Conservation (phyloP, 1,139 yeast species). For the Debaryomyces robertsiae region DNA sequence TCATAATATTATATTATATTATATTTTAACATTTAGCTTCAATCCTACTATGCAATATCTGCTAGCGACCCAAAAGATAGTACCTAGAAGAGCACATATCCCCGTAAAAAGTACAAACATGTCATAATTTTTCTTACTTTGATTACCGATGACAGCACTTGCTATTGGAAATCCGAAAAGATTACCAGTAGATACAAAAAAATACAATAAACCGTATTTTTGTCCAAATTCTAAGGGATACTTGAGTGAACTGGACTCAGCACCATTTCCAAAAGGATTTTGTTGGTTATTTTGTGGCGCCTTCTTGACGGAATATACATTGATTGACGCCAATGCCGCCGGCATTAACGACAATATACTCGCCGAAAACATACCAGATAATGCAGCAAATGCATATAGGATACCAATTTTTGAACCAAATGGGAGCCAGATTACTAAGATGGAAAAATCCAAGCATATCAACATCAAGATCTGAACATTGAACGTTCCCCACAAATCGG, state of each 20-base stretch:
- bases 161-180: conserved; percentile 53
- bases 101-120: conserved; percentile 30
- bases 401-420: conserved; percentile 46
- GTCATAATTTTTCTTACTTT: conserved; percentile 24
- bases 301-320: conserved; percentile 16
- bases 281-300: background rate
- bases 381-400: conserved; percentile 48
- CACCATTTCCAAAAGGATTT: conserved; percentile 3
- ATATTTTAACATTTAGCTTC: conserved; percentile 25
- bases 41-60: conserved; percentile 25
- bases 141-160: conserved; percentile 50
- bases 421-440: conserved; percentile 55
- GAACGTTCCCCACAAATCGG: conserved; percentile 57
- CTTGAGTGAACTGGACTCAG: background rate
- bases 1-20: conserved; percentile 4
- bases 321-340: conserved; percentile 45
- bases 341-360: conserved; percentile 34
- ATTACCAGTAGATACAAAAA: conserved; percentile 45
- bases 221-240: conserved; percentile 43
- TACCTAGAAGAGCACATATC: conserved; percentile 23
- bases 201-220: conserved; percentile 50
- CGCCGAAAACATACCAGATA: conserved; percentile 54
- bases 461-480: conserved; percentile 53
- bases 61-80: conserved; percentile 24
- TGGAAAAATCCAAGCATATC: conserved; percentile 40